These are phyloP conservation scores for Phytopythium kandeliae DNA, from an alignment of 352 stramenopile genomes.

Conservation along the genomic window DNA sequence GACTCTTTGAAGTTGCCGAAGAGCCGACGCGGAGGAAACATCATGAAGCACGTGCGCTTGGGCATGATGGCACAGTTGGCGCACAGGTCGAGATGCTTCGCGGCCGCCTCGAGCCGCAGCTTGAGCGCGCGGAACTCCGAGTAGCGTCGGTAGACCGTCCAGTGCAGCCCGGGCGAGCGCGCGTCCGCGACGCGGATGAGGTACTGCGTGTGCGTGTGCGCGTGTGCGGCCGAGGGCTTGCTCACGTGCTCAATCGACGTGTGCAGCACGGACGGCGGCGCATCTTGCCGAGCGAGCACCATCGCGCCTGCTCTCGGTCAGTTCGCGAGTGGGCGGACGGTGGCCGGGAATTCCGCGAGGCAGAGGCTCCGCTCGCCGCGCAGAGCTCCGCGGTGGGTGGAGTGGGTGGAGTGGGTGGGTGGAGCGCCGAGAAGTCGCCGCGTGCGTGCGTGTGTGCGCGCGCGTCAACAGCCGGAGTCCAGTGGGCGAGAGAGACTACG, in stretches of 20 bases:
- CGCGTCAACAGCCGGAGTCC: no score
- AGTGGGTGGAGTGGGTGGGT: no score
- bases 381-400: no score
- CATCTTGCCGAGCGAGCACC: conserved; percentile 14
- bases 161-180: conserved; percentile 58
- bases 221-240: conserved; percentile 44
- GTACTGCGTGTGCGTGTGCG: conserved; percentile 79
- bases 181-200: conserved; percentile 82
- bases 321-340: no score
- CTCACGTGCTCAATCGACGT: conserved; percentile 76
- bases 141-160: conserved; percentile 82
- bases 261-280: conserved; percentile 53
- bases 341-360: no score
- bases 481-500: no score
- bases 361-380: no score
- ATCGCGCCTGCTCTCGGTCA: conserved; percentile 1
- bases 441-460: no score
- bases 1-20: conserved; percentile 72
- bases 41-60: conserved; percentile 76
- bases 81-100: conserved; percentile 69
- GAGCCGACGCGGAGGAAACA: conserved; percentile 70
- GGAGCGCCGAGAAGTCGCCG: no score
- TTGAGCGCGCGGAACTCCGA: conserved; percentile 81
- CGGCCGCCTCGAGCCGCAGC: conserved; percentile 50
- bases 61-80: conserved; percentile 69